Percentiles rank a stretch among this genome's conserved stretches.
These are phyloP conservation scores for Tetraselmis striata DNA, from an alignment of 139 green algal genomes.

Conservation along the genomic window DNA sequence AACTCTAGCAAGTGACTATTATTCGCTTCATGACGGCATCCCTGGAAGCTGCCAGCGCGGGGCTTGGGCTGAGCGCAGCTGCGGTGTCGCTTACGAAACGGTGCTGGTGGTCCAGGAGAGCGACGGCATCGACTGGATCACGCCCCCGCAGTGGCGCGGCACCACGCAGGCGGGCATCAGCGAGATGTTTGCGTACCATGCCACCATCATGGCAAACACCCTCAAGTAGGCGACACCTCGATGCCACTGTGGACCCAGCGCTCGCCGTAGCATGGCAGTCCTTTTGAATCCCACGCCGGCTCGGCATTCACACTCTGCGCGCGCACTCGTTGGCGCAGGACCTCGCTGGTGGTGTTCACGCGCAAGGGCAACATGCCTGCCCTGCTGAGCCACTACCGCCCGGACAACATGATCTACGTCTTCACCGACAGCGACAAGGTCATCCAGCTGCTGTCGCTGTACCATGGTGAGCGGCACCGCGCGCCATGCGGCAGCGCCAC, in stretches of 20 bases:
- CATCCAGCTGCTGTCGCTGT: conserved; percentile 74
- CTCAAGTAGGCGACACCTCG: conserved; percentile 39
- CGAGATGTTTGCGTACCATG: conserved; percentile 83
- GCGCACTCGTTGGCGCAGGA: conserved; percentile 15
- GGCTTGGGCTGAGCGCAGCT: too few species aligned
- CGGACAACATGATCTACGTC: conserved; percentile 66
- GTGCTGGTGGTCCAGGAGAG: conserved; percentile 53
- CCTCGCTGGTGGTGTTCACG: conserved; percentile 53
- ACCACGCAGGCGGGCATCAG: conserved; percentile 27
- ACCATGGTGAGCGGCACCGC: conserved; percentile 57
- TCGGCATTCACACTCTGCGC: not conserved
- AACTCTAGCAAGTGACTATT: too few species aligned
- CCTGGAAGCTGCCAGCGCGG: too few species aligned
- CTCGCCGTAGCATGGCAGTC: too few species aligned
- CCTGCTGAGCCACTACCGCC: conserved; percentile 79
- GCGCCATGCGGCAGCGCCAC: too few species aligned
- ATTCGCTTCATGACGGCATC: too few species aligned
- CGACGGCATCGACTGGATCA: conserved; percentile 63
- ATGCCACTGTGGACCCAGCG: too few species aligned
- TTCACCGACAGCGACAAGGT: conserved; percentile 74
- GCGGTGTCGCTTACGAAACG: too few species aligned
- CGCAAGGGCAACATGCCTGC: conserved; percentile 66
- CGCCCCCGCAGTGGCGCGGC: conserved; percentile 17
- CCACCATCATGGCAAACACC: conserved; percentile 85
- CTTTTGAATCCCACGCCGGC: too few species aligned